Conservation (phyloP, 192 early-diverging fungal genomes). For the Coemansia erecta region DNA sequence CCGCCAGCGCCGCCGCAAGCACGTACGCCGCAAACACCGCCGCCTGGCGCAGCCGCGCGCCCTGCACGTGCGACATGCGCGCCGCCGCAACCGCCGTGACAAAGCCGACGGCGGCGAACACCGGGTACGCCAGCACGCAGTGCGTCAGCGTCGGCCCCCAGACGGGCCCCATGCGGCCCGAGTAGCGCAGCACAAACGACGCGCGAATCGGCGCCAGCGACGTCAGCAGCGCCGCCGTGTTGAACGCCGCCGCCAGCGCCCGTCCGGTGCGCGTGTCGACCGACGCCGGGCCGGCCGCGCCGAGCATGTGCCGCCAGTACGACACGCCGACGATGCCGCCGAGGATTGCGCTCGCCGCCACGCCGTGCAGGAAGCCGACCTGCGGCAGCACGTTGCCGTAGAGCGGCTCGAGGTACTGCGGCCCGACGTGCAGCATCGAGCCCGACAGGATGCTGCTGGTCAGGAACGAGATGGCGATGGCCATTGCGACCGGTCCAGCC, state of each 20-base stretch:
- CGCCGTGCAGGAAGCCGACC: conserved; percentile 46
- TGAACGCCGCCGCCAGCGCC: conserved; percentile 50
- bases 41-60: conserved; percentile 8
- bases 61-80: conserved; percentile 23
- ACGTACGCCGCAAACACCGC: conserved; percentile 5
- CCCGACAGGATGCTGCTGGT: conserved; percentile 25
- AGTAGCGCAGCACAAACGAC: conserved; percentile 52
- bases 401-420: conserved; percentile 63
- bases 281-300: conserved; percentile 1
- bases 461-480: conserved; percentile 20
- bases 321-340: conserved; percentile 43
- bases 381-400: conserved; percentile 67
- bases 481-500: conserved; percentile 4
- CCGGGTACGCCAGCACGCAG: conserved; percentile 54
- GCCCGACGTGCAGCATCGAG: conserved; percentile 50
- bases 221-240: conserved; percentile 52
- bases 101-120: conserved; percentile 53
- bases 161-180: conserved; percentile 56
- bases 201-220: conserved; percentile 54
- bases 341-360: conserved; percentile 35
- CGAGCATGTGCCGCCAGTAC: conserved; percentile 30
- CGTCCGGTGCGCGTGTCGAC: conserved; percentile 26
- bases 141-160: conserved; percentile 62
- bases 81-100: conserved; percentile 45
- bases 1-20: conserved; percentile 9